A percentile compares a stretch with the other conserved stretches of the same genome.
Conservation (phyloP, 2,329 filamentous ascomycete genomes). For the Aureobasidium pullulans region DNA sequence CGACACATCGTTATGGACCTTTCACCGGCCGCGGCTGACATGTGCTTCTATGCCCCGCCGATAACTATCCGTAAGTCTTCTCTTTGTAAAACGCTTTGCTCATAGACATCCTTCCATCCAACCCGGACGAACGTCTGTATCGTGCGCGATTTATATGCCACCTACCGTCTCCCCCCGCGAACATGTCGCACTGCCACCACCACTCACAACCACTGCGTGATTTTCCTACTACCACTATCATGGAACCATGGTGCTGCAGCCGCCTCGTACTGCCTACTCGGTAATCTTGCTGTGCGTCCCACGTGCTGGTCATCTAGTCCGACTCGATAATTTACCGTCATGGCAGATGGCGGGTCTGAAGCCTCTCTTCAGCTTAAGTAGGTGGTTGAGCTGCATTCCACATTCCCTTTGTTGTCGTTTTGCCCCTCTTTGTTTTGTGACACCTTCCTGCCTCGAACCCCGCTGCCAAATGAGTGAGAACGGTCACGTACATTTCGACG, state of each 20-base stretch:
- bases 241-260: not conserved
- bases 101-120: not conserved
- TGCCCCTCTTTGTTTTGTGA: slow-evolving; percentile 2
- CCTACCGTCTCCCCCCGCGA: not conserved
- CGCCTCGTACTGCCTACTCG: not conserved
- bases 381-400: slow-evolving; percentile 6
- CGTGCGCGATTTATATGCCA: slow-evolving; percentile 11
- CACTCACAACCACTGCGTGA: not conserved
- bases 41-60: slow-evolving; percentile 3
- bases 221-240: slow-evolving; percentile 1
- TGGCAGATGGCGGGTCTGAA: not conserved
- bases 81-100: slow-evolving; percentile 5
- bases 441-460: not conserved
- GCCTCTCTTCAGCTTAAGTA: slow-evolving; percentile 1
- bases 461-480: not conserved
- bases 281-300: slow-evolving; percentile 1
- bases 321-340: not conserved
- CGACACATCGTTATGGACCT: not conserved
- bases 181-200: slow-evolving; percentile 10
- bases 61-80: not conserved
- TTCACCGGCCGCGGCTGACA: not conserved
- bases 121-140: not conserved
- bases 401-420: not conserved
- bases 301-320: not conserved
- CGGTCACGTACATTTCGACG: slow-evolving; percentile 6